Percentiles rank a stretch among this genome's conserved stretches.
phyloP scores from a whole-genome alignment of 2,329 filamentous ascomycete genomes.

The Epichloe uncinata region DNA sequence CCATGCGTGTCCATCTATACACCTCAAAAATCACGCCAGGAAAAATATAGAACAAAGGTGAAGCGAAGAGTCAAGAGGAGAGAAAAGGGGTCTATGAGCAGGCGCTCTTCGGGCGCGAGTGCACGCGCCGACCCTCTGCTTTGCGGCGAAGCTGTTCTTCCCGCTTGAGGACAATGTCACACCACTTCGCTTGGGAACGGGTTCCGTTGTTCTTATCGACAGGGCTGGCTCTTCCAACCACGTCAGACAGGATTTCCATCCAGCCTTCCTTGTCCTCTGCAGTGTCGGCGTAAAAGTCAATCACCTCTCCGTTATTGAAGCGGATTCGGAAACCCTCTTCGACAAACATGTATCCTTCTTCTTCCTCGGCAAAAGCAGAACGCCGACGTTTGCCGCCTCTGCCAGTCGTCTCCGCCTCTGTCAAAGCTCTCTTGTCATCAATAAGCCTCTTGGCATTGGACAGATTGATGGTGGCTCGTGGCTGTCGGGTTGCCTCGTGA shows the following conservation, averaged over 20 bases:
- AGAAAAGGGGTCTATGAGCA: conserved; percentile 14
- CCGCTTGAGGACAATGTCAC: conserved; percentile 50
- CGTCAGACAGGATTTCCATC: conserved; percentile 78
- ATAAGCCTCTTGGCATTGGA: conserved; percentile 87
- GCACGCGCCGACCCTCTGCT: conserved; percentile 36
- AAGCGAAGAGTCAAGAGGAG: neutral
- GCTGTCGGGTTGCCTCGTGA: conserved; percentile 89
- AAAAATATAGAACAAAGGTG: neutral
- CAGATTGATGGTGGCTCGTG: conserved; percentile 91
- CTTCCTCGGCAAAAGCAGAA: conserved; percentile 93
- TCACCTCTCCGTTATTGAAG: conserved; percentile 95
- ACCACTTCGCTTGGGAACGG: conserved; percentile 47
- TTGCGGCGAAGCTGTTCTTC: conserved; percentile 46
- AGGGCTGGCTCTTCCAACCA: conserved; percentile 40
- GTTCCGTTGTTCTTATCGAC: conserved; percentile 31
- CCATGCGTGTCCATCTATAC: neutral
- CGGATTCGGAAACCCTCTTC: conserved; percentile 98
- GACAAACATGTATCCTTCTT: conserved; percentile 99
- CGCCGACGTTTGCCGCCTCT: conserved; percentile 71
- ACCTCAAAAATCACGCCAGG: neutral
- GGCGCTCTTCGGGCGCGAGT: conserved; percentile 47
- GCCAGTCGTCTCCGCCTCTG: conserved; percentile 68
- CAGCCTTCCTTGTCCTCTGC: conserved; percentile 80
- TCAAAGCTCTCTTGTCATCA: conserved; percentile 75
- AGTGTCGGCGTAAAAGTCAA: conserved; percentile 95